Evolutionary conservation across 306 rosid species (phyloP).

Genomic region (Myrica gale): DNA sequence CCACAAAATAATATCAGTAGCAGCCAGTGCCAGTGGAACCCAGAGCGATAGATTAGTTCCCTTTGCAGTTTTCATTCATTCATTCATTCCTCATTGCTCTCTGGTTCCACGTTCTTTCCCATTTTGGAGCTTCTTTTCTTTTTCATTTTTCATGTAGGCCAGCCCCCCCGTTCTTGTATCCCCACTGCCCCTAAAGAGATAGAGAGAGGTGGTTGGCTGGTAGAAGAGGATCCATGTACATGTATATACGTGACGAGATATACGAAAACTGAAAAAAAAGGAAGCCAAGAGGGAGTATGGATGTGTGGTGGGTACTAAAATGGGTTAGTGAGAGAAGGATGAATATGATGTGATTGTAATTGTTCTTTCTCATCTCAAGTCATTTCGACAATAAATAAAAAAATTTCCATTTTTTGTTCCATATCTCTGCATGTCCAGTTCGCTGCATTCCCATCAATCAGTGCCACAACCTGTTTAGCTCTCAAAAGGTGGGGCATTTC

Average conservation of each 20-base stretch:
- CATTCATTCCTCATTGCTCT: constrained; percentile 88
- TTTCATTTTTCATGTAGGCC: constrained; percentile 35
- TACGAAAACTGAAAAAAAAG: constrained; percentile 31
- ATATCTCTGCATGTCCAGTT: not conserved
- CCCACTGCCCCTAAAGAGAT: not conserved
- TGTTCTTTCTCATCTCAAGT: constrained; percentile 13
- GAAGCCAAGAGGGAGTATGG: constrained; percentile 55
- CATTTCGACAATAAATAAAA: constrained; percentile 60
- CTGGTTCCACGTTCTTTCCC: constrained; percentile 53
- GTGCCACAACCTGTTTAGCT: not conserved
- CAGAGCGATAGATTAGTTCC: constrained; percentile 62
- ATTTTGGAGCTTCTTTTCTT: not conserved
- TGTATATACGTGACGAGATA: constrained; percentile 70
- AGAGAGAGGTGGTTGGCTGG: constrained; percentile 39
- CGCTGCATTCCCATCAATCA: not conserved
- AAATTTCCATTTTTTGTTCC: constrained; percentile 24
- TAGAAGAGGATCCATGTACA: constrained; percentile 54
- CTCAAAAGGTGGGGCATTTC: not conserved
- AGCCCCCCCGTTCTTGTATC: constrained; percentile 43
- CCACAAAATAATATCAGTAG: constrained; percentile 56
- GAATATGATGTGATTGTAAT: constrained; percentile 39
- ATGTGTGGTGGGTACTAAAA: constrained; percentile 52
- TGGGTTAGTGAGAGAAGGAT: constrained; percentile 57
- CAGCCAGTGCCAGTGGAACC: constrained; percentile 57
- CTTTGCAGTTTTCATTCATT: constrained; percentile 66